Conservation (phyloP, 192 early-diverging fungal genomes). For the Entophlyctis helioformis region DNA sequence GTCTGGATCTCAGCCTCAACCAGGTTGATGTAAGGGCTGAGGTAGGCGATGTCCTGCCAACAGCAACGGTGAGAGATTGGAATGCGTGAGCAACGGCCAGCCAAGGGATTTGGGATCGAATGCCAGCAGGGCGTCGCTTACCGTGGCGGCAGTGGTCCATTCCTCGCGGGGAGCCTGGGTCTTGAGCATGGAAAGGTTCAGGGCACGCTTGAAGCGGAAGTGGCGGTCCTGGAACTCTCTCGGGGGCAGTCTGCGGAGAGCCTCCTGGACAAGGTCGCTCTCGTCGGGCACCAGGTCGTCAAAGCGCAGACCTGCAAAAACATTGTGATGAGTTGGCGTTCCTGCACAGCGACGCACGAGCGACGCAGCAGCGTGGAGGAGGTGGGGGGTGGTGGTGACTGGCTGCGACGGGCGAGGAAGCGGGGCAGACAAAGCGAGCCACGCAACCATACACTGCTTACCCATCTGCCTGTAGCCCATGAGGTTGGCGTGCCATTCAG, state of each 20-base stretch:
- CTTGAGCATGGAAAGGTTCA: slow-evolving; percentile 64
- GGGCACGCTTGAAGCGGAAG: slow-evolving; percentile 70
- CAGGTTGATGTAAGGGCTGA: slow-evolving; percentile 66
- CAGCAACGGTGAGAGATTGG: background rate
- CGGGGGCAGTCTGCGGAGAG: slow-evolving; percentile 63
- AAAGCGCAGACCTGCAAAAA: slow-evolving; percentile 68
- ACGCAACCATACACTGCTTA: background rate
- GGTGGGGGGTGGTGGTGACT: background rate
- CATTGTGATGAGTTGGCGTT: no score
- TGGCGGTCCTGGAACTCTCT: slow-evolving; percentile 57
- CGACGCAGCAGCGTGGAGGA: background rate
- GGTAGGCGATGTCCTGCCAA: slow-evolving; percentile 66
- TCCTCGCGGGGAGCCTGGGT: slow-evolving; percentile 50
- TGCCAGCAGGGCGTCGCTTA: background rate
- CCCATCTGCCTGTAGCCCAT: slow-evolving; percentile 30
- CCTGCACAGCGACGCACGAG: background rate
- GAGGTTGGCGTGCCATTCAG: slow-evolving; percentile 10
- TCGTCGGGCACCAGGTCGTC: slow-evolving; percentile 89
- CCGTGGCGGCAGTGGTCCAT: slow-evolving; percentile 70
- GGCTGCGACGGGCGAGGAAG: background rate
- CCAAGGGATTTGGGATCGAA: background rate
- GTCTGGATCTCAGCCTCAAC: slow-evolving; percentile 65
- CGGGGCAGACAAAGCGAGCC: background rate
- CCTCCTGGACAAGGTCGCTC: slow-evolving; percentile 66
- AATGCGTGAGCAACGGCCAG: background rate